Evolutionary conservation across 441 rosid species (phyloP), one percentile per base, ranked within the genome.

Genomic region (Pelargonium cotyledonis): DNA sequence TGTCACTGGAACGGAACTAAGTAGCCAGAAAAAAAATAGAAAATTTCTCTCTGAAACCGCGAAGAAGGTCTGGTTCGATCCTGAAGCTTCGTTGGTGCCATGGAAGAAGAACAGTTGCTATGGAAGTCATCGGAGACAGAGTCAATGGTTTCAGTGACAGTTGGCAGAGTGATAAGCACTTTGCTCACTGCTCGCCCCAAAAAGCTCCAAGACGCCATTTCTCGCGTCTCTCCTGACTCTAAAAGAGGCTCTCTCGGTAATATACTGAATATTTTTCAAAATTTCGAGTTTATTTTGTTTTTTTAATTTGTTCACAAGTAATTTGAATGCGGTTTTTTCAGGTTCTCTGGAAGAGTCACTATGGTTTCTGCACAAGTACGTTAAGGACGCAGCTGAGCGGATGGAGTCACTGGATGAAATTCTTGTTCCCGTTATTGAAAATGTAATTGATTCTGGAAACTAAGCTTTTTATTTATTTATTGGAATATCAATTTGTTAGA

Each of bases 261-360:
- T n/a, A 14, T 46, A 1, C 43, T 29, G 26, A 40, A n/a, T 16
- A 18, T 19, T 10, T 18, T 47, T 55, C 6, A 47, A 43, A 6
- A 16, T 18, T 3, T 16, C 18, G 26, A 15, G 29, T 69, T 18
- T 43, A 51, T 58, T 16, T 53, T 7, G 68, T 14, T 14, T 18
- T 55, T 41, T 55, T 14, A 75, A 65, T 8, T 64, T 70, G 53
- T 57, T 16, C 14, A 62, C 18, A 31, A 58, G 63, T 58, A 18
- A 2, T 58, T 40, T 62, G 8, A 21, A 6, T 58, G 41, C 44
- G 62, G 14, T 8, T 21, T 21, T 61, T 66, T 72, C 65, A 87
- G 97, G 84, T 72, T 86, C 94, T 18, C 62, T 89, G 66, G 96
- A 92, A 63, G 93, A 89, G 68, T 86, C 89, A 29, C 81, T 92